These are phyloP conservation scores for Crithidia expoeki DNA, from an alignment of 208 protist species.

Conservation along the genomic window DNA sequence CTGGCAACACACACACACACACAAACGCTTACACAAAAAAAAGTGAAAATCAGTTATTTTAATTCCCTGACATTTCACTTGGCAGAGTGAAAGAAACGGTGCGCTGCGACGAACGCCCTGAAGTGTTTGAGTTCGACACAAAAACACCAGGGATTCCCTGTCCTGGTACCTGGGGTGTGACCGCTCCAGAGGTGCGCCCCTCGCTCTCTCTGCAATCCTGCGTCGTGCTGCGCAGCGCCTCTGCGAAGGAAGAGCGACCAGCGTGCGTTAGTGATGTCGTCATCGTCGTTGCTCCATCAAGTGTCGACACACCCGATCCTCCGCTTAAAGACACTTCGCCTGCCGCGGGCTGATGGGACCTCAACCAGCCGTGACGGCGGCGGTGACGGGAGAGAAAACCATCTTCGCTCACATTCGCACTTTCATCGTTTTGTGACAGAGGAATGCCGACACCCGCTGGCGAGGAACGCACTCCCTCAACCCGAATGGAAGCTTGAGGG, in stretches of 20 bases:
- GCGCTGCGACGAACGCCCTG: conserved; percentile 3
- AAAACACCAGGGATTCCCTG: neutral
- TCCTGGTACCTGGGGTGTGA: neutral
- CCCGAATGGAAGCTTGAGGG: too few relatives aligned
- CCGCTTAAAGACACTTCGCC: too few relatives aligned
- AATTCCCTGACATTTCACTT: neutral
- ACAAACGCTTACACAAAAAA: neutral
- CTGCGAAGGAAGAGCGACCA: conserved; percentile 5
- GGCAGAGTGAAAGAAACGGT: conserved; percentile 28
- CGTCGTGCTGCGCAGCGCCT: conserved; percentile 6
- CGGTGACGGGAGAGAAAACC: too few relatives aligned
- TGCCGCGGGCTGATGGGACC: too few relatives aligned
- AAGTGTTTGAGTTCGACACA: neutral
- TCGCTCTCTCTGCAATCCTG: neutral
- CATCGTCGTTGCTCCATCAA: too few relatives aligned
- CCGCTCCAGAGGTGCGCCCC: neutral
- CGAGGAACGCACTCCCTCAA: too few relatives aligned
- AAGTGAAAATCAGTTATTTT: neutral
- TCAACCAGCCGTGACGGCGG: too few relatives aligned
- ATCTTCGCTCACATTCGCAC: too few relatives aligned
- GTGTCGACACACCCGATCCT: too few relatives aligned
- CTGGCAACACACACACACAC: neutral
- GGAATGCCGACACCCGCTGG: too few relatives aligned
- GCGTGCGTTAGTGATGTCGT: too few relatives aligned
- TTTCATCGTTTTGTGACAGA: too few relatives aligned